These are phyloP conservation scores for Coemansia sp. DNA, from an alignment of 192 early-diverging fungal genomes.

Conservation along the genomic window DNA sequence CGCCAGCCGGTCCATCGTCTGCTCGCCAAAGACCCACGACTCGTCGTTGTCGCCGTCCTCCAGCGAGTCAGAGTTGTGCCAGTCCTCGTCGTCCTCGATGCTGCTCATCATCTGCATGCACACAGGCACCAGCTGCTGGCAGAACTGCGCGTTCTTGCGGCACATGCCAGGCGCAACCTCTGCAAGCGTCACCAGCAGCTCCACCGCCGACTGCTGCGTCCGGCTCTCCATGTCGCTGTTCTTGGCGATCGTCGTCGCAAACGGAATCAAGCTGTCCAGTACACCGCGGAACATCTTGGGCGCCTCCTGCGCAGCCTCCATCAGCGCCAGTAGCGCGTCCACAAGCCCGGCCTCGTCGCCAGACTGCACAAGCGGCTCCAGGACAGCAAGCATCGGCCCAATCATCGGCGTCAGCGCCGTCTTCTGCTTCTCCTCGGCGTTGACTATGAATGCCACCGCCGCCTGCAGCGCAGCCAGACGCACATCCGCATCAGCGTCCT, in stretches of 20 bases:
- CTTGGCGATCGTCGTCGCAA: conserved; percentile 76
- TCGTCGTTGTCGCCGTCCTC: conserved; percentile 92
- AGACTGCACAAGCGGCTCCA: conserved; percentile 68
- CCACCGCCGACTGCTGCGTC: conserved; percentile 88
- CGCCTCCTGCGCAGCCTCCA: conserved; percentile 83
- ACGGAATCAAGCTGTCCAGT: conserved; percentile 71
- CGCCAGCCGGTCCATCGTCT: conserved; percentile 94
- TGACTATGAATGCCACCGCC: conserved; percentile 73
- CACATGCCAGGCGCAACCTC: conserved; percentile 89
- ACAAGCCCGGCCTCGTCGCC: conserved; percentile 74
- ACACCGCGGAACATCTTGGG: conserved; percentile 85
- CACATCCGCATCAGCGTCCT: conserved; percentile 66
- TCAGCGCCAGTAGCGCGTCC: conserved; percentile 74
- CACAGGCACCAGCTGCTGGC: conserved; percentile 77
- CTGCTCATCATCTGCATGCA: conserved; percentile 94
- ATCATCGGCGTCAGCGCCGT: conserved; percentile 58
- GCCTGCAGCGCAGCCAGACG: conserved; percentile 79
- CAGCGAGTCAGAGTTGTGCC: conserved; percentile 86
- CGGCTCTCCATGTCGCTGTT: conserved; percentile 78
- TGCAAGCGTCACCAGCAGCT: conserved; percentile 87
- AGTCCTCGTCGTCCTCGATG: conserved; percentile 82
- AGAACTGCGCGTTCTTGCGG: conserved; percentile 86
- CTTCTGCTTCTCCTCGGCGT: conserved; percentile 61
- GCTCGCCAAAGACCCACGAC: conserved; percentile 87
- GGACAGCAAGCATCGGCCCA: conserved; percentile 79